phyloP scores from a whole-genome alignment of 2,329 filamentous ascomycete genomes.

The Fusarium staphyleae region DNA sequence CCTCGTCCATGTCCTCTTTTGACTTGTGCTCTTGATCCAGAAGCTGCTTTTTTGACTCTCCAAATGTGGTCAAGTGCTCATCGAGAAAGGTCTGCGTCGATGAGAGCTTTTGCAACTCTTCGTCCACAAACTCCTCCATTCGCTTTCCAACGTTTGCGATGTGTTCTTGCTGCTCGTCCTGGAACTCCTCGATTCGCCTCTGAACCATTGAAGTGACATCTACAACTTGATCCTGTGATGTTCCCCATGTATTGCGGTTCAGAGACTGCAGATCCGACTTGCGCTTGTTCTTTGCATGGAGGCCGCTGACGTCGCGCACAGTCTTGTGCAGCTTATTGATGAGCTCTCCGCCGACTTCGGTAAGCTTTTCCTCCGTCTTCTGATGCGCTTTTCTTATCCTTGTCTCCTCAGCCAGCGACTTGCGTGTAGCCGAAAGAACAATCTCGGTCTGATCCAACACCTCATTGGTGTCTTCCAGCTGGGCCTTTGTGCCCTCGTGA shows the following conservation, averaged over 20 bases:
- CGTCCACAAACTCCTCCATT: slow-evolving; percentile 78
- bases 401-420: slow-evolving; percentile 80
- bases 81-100: slow-evolving; percentile 74
- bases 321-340: slow-evolving; percentile 80
- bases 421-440: slow-evolving; percentile 78
- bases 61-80: slow-evolving; percentile 72
- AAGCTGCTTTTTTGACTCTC: slow-evolving; percentile 71
- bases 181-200: slow-evolving; percentile 74
- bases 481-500: slow-evolving; percentile 75
- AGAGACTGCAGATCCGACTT: slow-evolving; percentile 82
- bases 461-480: slow-evolving; percentile 80
- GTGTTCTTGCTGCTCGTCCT: slow-evolving; percentile 73
- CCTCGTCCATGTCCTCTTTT: slow-evolving; percentile 86
- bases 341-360: slow-evolving; percentile 75
- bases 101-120: slow-evolving; percentile 75
- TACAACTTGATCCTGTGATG: slow-evolving; percentile 76
- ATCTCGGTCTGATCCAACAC: slow-evolving; percentile 88
- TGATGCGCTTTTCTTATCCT: slow-evolving; percentile 83
- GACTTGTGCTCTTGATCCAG: slow-evolving; percentile 72
- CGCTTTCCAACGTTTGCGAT: slow-evolving; percentile 71
- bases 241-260: slow-evolving; percentile 81
- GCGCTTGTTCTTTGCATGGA: slow-evolving; percentile 86
- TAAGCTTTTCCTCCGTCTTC: slow-evolving; percentile 80
- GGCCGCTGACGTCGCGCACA: slow-evolving; percentile 78
- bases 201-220: slow-evolving; percentile 82